Percentiles rank a stretch among this genome's conserved stretches.
phyloP scores from a whole-genome alignment of 768 basidiomycete species.

The Russula sp. region DNA sequence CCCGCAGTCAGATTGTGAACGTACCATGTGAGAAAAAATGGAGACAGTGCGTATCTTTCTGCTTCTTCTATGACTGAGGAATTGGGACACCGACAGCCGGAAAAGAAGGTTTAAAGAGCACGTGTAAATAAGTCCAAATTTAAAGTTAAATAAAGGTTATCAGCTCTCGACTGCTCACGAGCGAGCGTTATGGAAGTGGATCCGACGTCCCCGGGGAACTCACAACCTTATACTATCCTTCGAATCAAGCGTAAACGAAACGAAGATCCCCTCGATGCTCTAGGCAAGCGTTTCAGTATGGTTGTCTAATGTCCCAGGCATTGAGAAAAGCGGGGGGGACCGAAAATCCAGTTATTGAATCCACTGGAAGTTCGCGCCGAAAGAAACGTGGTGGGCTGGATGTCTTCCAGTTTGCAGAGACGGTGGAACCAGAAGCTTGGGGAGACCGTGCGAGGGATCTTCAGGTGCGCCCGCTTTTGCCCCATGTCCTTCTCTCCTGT shows the following conservation, averaged over 20 bases:
- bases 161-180: background rate
- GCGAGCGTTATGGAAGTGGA: slow-evolving; percentile 23
- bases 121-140: too few species aligned
- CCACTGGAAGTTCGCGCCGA: slow-evolving; percentile 43
- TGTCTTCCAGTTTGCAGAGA: slow-evolving; percentile 79
- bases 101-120: too few species aligned
- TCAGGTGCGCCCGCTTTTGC: slow-evolving; percentile 48
- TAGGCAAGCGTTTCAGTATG: slow-evolving; percentile 48
- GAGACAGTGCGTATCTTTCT: too few species aligned
- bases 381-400: slow-evolving; percentile 54
- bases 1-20: too few species aligned
- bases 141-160: too few species aligned
- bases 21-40: too few species aligned
- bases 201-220: slow-evolving; percentile 16
- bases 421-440: slow-evolving; percentile 69
- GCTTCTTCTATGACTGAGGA: too few species aligned
- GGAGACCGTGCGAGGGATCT: slow-evolving; percentile 59
- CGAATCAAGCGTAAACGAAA: slow-evolving; percentile 81
- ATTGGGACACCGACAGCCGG: too few species aligned
- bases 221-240: slow-evolving; percentile 62
- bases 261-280: slow-evolving; percentile 78
- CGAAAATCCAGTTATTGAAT: slow-evolving; percentile 56
- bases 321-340: background rate
- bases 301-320: slow-evolving; percentile 18
- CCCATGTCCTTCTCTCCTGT: background rate